Conservation (phyloP, 352 stramenopile genomes). For the Phytophthora pluvialis region DNA sequence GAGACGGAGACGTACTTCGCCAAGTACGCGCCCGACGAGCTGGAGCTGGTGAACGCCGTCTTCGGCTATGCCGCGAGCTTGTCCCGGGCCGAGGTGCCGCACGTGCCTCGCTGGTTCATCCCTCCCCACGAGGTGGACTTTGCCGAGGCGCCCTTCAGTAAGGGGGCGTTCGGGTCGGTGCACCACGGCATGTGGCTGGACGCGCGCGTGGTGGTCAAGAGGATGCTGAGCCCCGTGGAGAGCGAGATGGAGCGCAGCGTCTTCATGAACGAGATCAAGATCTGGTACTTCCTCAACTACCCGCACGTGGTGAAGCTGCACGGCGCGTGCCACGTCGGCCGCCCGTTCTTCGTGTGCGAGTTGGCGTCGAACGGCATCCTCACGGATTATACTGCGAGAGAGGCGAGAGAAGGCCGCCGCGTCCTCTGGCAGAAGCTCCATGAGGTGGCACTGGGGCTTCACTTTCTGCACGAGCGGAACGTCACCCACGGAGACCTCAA, state of each 20-base stretch:
- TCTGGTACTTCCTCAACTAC: constrained; percentile 36
- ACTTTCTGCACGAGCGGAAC: constrained; percentile 30
- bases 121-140: constrained; percentile 36
- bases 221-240: constrained; percentile 28
- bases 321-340: constrained; percentile 36
- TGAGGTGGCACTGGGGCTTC: constrained; percentile 29
- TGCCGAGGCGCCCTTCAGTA: constrained; percentile 26
- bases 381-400: constrained; percentile 20
- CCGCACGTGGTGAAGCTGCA: constrained; percentile 40
- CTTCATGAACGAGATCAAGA: constrained; percentile 33
- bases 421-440: constrained; percentile 32
- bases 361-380: constrained; percentile 34
- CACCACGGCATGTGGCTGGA: constrained; percentile 38
- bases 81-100: constrained; percentile 18
- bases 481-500: constrained; percentile 20
- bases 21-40: constrained; percentile 23
- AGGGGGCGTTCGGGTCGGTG: constrained; percentile 37
- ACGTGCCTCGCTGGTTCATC: constrained; percentile 31
- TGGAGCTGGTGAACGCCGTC: constrained; percentile 24
- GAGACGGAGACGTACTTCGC: constrained; percentile 26
- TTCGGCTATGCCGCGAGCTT: constrained; percentile 23
- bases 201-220: constrained; percentile 42
- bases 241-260: neutral
- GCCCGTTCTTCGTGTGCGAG: constrained; percentile 33
- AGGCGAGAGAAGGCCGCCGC: constrained; percentile 9